These are phyloP conservation scores for Pseudonitzschia pungens DNA, from an alignment of 108 stramenopile genomes.

Conservation along the genomic window DNA sequence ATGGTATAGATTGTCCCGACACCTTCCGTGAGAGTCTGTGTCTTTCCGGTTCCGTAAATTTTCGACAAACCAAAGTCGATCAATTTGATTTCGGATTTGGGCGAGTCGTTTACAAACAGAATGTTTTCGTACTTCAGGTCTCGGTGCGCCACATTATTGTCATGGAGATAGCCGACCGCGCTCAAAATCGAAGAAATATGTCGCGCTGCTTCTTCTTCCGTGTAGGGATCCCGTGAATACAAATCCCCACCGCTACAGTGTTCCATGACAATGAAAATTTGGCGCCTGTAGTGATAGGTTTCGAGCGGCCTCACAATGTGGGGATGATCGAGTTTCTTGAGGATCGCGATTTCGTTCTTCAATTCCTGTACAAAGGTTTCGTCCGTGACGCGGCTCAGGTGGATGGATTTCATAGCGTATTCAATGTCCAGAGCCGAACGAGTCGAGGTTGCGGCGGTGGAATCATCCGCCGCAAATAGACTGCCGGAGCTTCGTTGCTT, in stretches of 20 bases:
- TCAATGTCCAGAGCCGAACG: constrained; percentile 7
- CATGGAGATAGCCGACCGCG: constrained; percentile 62
- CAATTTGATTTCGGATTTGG: constrained; percentile 66
- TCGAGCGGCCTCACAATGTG: constrained; percentile 87
- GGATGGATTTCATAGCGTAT: constrained; percentile 72
- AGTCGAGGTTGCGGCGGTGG: neutral
- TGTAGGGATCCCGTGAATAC: constrained; percentile 78
- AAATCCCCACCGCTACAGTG: constrained; percentile 88
- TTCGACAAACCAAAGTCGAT: constrained; percentile 92
- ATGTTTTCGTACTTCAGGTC: constrained; percentile 89
- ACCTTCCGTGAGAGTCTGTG: constrained; percentile 46
- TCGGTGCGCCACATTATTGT: constrained; percentile 52
- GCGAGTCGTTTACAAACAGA: constrained; percentile 58
- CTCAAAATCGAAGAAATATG: constrained; percentile 56
- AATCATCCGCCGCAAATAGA: neutral
- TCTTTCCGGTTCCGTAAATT: constrained; percentile 31
- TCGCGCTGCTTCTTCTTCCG: constrained; percentile 64
- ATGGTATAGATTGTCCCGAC: constrained; percentile 83
- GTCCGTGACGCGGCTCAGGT: constrained; percentile 54
- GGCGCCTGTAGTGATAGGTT: constrained; percentile 62
- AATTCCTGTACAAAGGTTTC: constrained; percentile 38
- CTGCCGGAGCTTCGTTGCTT: neutral
- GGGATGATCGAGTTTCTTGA: constrained; percentile 86
- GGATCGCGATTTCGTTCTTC: constrained; percentile 82
- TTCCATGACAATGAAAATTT: constrained; percentile 88